A percentile compares a stretch with the other conserved stretches of the same genome.
phyloP scores from a whole-genome alignment of 768 basidiomycete genomes.

The Aureoboletus auriporus region DNA sequence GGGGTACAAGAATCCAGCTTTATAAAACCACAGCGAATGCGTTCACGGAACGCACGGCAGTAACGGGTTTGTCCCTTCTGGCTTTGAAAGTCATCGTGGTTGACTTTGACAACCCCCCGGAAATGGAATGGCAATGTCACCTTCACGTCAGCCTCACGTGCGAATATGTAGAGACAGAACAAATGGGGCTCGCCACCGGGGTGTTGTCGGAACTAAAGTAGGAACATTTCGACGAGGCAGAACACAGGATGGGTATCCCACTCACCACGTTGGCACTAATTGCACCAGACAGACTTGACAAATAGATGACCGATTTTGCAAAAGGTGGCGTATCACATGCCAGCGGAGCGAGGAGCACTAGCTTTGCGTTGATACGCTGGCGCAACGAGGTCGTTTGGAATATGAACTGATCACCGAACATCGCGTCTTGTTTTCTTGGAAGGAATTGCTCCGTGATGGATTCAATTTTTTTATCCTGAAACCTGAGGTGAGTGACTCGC shows the following conservation, averaged over 20 bases:
- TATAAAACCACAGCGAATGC: slow-evolving; percentile 21
- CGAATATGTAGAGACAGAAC: slow-evolving; percentile 29
- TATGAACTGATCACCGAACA: slow-evolving; percentile 29
- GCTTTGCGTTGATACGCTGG: slow-evolving; percentile 25
- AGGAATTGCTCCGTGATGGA: slow-evolving; percentile 25
- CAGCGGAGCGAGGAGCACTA: slow-evolving; percentile 24
- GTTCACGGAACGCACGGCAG: slow-evolving; percentile 22
- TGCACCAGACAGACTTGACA: slow-evolving; percentile 26
- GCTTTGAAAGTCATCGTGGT: slow-evolving; percentile 8
- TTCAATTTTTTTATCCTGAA: slow-evolving; percentile 18
- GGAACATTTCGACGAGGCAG: not conserved
- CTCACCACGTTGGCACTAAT: slow-evolving; percentile 25
- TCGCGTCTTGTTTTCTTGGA: slow-evolving; percentile 26
- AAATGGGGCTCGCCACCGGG: slow-evolving; percentile 24
- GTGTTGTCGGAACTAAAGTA: slow-evolving; percentile 19
- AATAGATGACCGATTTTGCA: slow-evolving; percentile 32
- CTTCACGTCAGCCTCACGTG: slow-evolving; percentile 26
- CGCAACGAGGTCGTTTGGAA: slow-evolving; percentile 20
- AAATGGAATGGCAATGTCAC: slow-evolving; percentile 26
- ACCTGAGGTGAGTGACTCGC: not conserved
- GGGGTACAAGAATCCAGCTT: slow-evolving; percentile 11
- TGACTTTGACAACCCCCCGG: slow-evolving; percentile 26
- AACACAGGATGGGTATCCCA: slow-evolving; percentile 1
- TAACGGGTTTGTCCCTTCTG: slow-evolving; percentile 13
- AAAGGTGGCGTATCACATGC: slow-evolving; percentile 26